Conservation (phyloP, 768 basidiomycete genomes). For the Strobilomyces echinocephalus region DNA sequence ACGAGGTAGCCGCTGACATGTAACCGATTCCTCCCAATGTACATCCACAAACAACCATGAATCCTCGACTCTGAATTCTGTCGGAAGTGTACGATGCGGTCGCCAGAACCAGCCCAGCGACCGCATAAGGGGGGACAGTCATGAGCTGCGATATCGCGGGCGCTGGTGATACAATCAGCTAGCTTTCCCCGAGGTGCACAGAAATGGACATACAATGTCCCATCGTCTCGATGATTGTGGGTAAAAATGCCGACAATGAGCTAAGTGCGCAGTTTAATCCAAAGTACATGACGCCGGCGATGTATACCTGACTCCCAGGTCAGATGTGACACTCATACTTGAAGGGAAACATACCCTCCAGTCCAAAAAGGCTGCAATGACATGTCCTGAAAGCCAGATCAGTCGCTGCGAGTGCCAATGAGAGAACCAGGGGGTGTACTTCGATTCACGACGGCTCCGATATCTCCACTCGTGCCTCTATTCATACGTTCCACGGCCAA, state of each 20-base stretch:
- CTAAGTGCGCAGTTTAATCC: constrained; percentile 45
- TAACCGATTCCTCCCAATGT: constrained; percentile 38
- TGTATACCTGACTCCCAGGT: constrained; percentile 32
- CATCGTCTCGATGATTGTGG: constrained; percentile 51
- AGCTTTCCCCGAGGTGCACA: background rate
- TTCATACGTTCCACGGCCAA: constrained; percentile 33
- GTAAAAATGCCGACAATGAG: constrained; percentile 49
- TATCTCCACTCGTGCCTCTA: constrained; percentile 40
- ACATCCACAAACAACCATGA: constrained; percentile 30
- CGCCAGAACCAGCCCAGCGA: constrained; percentile 36
- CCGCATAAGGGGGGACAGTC: constrained; percentile 52
- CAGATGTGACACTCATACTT: background rate
- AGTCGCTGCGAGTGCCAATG: background rate
- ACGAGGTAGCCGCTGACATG: constrained; percentile 24
- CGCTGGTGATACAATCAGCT: constrained; percentile 24
- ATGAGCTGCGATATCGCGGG: constrained; percentile 44
- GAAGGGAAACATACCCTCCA: constrained; percentile 34
- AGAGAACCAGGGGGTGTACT: constrained; percentile 19
- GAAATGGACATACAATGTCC: constrained; percentile 36
- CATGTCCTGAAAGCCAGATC: constrained; percentile 32
- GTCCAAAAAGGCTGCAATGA: constrained; percentile 41
- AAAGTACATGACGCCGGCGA: constrained; percentile 45
- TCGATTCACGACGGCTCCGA: constrained; percentile 37
- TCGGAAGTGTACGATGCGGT: constrained; percentile 40
- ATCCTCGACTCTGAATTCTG: constrained; percentile 41